Conservation (phyloP, 2,329 filamentous ascomycete species). For the Epichloe aotearoae region DNA sequence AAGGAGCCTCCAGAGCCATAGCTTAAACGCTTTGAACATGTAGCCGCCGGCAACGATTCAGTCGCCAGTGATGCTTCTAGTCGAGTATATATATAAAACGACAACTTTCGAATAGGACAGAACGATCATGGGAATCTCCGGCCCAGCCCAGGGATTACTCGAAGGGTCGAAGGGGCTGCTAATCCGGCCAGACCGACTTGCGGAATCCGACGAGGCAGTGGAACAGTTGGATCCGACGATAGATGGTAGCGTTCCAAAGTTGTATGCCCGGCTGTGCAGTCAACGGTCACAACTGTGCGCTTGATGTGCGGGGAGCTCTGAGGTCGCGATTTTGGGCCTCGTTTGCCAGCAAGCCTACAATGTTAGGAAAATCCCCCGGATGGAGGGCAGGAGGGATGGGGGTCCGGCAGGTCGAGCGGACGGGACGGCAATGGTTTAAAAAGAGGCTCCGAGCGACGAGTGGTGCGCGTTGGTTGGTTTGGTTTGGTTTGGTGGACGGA, state of each 20-base stretch:
- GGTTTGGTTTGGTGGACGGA: not conserved
- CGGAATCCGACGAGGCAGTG: not conserved
- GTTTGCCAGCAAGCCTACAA: slow-evolving; percentile 12
- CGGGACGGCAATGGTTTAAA: slow-evolving; percentile 14
- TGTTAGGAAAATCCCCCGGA: slow-evolving; percentile 9
- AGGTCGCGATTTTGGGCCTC: slow-evolving; percentile 11
- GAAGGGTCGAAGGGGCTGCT: not conserved
- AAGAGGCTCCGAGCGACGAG: slow-evolving; percentile 16
- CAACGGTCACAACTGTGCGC: not conserved
- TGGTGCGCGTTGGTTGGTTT: slow-evolving; percentile 6
- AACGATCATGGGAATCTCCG: slow-evolving; percentile 9
- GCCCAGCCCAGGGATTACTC: slow-evolving; percentile 6
- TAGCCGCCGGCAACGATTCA: not conserved
- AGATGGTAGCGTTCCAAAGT: not conserved
- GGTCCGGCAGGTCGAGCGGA: slow-evolving; percentile 13
- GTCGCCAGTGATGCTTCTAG: not conserved
- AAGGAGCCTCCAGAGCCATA: slow-evolving; percentile 36
- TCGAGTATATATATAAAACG: not conserved
- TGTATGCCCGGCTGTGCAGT: slow-evolving; percentile 3
- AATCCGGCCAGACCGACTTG: not conserved
- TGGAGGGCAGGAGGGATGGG: slow-evolving; percentile 7
- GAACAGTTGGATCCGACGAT: not conserved
- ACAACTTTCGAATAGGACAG: not conserved
- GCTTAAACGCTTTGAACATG: slow-evolving; percentile 1
- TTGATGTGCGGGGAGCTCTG: slow-evolving; percentile 7